Percentiles rank a stretch among this genome's conserved stretches.
These are phyloP conservation scores for Cryptosporidium sp. DNA, from an alignment of 169 alveolate genomes.

Conservation along the genomic window DNA sequence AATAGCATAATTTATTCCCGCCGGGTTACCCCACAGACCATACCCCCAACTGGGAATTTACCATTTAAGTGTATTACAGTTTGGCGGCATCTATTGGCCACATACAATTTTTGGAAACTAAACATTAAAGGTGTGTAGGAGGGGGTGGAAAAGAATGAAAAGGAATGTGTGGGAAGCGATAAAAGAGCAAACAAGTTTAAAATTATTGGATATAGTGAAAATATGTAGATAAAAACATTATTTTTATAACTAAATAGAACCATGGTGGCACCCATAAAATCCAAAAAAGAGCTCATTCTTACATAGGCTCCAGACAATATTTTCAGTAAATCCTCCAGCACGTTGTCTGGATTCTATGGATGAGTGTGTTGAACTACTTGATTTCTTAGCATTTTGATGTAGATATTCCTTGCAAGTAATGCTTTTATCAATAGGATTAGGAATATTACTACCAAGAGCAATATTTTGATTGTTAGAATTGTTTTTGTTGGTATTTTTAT, in stretches of 20 bases:
- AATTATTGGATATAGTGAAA: too few species aligned
- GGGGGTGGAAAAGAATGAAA: too few species aligned
- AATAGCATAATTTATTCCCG: too few species aligned
- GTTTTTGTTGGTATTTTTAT: background rate
- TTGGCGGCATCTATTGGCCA: too few species aligned
- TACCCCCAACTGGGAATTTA: too few species aligned
- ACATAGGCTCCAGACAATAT: conserved; percentile 46
- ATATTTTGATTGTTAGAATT: background rate
- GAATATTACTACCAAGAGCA: conserved; percentile 49
- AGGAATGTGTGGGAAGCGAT: background rate
- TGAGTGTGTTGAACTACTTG: background rate
- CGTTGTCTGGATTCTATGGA: conserved; percentile 44
- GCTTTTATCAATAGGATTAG: conserved; percentile 63
- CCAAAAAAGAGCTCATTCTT: conserved; percentile 57
- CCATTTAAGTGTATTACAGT: too few species aligned
- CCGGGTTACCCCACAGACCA: too few species aligned
- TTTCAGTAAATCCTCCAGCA: conserved; percentile 70
- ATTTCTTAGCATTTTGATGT: background rate
- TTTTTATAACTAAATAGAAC: too few species aligned
- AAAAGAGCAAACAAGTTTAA: too few species aligned
- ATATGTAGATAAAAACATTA: too few species aligned
- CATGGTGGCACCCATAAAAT: background rate
- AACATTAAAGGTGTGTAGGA: too few species aligned
- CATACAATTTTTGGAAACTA: too few species aligned
- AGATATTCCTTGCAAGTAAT: conserved; percentile 47